Evolutionary conservation across 257 asterid genomes (phyloP), one percentile per base, ranked within the genome.

Genomic region (Lycium barbarum): DNA sequence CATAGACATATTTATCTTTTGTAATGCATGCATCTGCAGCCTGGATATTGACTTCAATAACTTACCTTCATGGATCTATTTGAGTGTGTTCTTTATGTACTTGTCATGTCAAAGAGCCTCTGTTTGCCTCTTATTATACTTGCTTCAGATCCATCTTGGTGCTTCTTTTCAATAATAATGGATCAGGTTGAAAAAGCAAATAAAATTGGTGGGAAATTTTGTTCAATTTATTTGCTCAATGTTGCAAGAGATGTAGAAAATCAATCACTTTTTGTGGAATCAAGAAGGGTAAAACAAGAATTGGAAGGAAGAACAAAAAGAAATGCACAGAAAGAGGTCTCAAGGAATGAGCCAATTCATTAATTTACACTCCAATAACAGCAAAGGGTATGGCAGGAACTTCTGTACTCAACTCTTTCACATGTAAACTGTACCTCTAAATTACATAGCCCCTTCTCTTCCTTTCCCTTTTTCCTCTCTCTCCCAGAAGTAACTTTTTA

Each of bases 1-100:
- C 63, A 51, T 76, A 51, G 47, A 7, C 51, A 26, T 59, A 17
- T 70, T 14, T 38, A 57, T 72, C 36, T 79, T 87, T 61, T 70
- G 68, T 73, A 38, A 76, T 63, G 2, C 17, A 57, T 83, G 85
- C 70, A 76, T 22, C 45, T n/a, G 61, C 26, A 1, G 14, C 62
- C 67, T 74, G 81, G 18, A 14, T 62, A 70, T 74, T 84, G 57
- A 68, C 81, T 51, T 76, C 82, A 53, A 14, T 51, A 6, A 22
- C 63, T 76, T 51, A 26, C 82, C 63, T 51, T 76, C 82, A 51
- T 74, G 81, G 47, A 49, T 0, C 9, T 51, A 13, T 51, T 26
- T 26, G 65, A 51, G 26, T 51, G 63, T 76, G 43, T 18, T 76
- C 45, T 76, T 14, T 76, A 76, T 33, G 47, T 76, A 76, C 81